Base-by-base conservation (phyloP, 2,329 filamentous ascomycete species). In the Diaporthe vaccinii region DNA sequence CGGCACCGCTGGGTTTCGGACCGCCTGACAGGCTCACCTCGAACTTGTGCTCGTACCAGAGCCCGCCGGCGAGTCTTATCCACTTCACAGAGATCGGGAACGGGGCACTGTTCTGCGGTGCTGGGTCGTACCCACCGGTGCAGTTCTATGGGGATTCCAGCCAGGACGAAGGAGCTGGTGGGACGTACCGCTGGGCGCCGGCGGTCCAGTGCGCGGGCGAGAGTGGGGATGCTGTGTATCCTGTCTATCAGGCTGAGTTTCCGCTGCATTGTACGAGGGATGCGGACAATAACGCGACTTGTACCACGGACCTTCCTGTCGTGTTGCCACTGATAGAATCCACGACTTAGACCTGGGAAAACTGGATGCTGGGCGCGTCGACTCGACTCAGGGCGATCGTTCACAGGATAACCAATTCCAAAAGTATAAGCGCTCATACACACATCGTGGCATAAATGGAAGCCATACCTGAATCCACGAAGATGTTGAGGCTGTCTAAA, bases 61-160 rank as follows among this genome's bases (percentile, higher is more conserved):
- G 36, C 3, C 55, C 62, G 31, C 59, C 74, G 9, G 39, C 22
- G 4, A 70, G n/a, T n/a, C 39, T 67, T 22, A 53, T 69, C 9
- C 67, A 72, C 8, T 68, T 51, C 31, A 61, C 36, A 10, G 68
- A 75, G n/a, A 65, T 72, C 36, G 74, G 74, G 28, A 62, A 67
- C 25, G 74, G 74, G 12, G 59, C 72, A 3, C 69, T 75, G 31
- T 70, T 68, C 53, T 72, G 74, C 14, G 69, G 69, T 14, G 67
- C 68, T 34, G 74, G 57, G 36, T 46, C 74, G 12, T 51, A 73
- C 36, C 41, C 49, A 5, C 72, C 72, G 2, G 74, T 51, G 39
- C 36, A 20, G 9, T 75, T 75, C 31, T 51, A 46, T n/a, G 74
- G 74, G 9, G 61, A 75, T n/a, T 75, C 74, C n/a, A 75, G 73